Percentiles rank a stretch among this genome's conserved stretches.
phyloP scores from a whole-genome alignment of 257 asterid genomes.

The Nicotiana tomentosiformis region DNA sequence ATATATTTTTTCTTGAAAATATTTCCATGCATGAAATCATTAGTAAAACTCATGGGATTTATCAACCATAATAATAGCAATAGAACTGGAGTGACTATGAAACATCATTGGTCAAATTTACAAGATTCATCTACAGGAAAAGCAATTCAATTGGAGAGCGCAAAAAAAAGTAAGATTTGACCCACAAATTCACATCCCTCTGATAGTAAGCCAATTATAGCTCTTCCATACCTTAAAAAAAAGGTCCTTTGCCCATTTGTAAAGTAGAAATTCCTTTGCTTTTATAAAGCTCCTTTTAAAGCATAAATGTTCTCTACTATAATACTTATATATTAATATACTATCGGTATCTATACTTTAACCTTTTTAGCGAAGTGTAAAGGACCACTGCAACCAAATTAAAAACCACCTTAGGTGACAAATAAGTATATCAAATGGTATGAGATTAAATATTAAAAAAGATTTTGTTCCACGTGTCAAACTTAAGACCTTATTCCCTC shows the following conservation, averaged over 20 bases:
- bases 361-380: neutral
- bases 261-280: slow-evolving; percentile 34
- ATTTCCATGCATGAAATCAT: slow-evolving; percentile 9
- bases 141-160: neutral
- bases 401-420: neutral
- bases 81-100: neutral
- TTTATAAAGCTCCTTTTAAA: slow-evolving; percentile 29
- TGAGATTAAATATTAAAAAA: neutral
- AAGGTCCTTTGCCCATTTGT: slow-evolving; percentile 41
- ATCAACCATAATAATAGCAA: neutral
- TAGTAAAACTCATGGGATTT: neutral
- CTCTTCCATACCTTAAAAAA: slow-evolving; percentile 9
- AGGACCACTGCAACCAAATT: neutral
- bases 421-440: neutral
- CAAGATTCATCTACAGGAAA: slow-evolving; percentile 2
- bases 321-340: too few relatives aligned
- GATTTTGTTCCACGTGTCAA: neutral
- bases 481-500: neutral
- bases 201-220: neutral
- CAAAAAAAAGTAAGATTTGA: neutral
- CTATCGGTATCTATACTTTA: neutral
- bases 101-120: neutral
- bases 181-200: neutral
- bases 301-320: slow-evolving; percentile 3
- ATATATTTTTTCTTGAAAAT: too few relatives aligned